Evolutionary conservation across 176 grass and related monocot genomes (phyloP).

Genomic region (Poa annua): DNA sequence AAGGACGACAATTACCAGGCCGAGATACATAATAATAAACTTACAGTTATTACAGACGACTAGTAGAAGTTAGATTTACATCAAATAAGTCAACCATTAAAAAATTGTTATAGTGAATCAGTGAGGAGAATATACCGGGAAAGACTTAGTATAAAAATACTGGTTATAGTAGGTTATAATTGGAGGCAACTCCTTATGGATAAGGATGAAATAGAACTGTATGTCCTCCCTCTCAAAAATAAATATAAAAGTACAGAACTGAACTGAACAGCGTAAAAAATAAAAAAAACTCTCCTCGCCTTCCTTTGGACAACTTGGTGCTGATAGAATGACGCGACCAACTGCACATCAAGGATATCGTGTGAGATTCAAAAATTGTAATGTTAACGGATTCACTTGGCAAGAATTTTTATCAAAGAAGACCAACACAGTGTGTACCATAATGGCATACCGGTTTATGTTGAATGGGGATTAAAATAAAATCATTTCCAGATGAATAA

Average conservation of each 20-base stretch:
- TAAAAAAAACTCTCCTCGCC: slow-evolving; percentile 53
- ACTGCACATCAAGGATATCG: slow-evolving; percentile 50
- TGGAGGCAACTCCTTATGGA: background rate
- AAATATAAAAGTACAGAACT: background rate
- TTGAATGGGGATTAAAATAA: no score
- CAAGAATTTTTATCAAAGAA: background rate
- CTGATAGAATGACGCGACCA: slow-evolving; percentile 89
- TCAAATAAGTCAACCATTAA: background rate
- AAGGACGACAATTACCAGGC: background rate
- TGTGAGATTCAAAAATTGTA: slow-evolving; percentile 1
- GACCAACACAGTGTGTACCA: background rate
- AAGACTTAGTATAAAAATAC: background rate
- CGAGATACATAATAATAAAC: background rate
- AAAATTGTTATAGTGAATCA: background rate
- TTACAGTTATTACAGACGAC: background rate
- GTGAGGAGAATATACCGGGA: background rate
- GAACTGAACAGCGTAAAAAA: background rate
- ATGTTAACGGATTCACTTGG: slow-evolving; percentile 5
- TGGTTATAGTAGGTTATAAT: background rate
- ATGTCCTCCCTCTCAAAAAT: background rate
- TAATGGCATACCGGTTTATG: no score
- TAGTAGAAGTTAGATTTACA: background rate
- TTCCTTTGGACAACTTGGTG: slow-evolving; percentile 89
- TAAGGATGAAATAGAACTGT: background rate
- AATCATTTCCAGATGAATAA: no score